A percentile compares a stretch with the other conserved stretches of the same genome.
phyloP scores from a whole-genome alignment of 2,329 filamentous ascomycete genomes.

The Microdochium bolleyi region DNA sequence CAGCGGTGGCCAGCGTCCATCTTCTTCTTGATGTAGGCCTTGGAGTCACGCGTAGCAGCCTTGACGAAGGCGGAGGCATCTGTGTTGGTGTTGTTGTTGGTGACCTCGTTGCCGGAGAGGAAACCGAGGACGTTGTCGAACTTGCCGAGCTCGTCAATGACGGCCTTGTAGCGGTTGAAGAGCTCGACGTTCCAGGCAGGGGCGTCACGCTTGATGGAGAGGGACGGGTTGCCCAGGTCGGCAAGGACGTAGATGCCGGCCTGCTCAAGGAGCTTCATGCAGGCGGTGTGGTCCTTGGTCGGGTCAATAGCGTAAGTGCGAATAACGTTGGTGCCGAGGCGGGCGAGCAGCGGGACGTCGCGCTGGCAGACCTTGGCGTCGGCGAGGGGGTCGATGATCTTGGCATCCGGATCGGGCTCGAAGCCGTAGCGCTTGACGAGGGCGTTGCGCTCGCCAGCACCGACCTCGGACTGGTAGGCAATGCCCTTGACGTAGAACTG shows the following conservation, averaged over 20 bases:
- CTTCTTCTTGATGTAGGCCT: conserved; percentile 67
- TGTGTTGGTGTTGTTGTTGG: conserved; percentile 68
- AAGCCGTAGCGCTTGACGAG: conserved; percentile 35
- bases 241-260: conserved; percentile 73
- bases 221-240: conserved; percentile 61
- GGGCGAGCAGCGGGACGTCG: conserved; percentile 60
- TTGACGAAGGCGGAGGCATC: conserved; percentile 71
- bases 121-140: conserved; percentile 75
- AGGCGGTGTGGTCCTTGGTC: conserved; percentile 54
- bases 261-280: conserved; percentile 61
- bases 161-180: conserved; percentile 61
- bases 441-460: conserved; percentile 28
- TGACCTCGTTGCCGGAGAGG: conserved; percentile 78
- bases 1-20: conserved; percentile 45
- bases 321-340: conserved; percentile 66
- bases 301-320: conserved; percentile 73
- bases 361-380: conserved; percentile 55
- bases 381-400: conserved; percentile 52
- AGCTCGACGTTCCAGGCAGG: conserved; percentile 62
- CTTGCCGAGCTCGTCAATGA: conserved; percentile 60
- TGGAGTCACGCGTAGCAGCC: conserved; percentile 72
- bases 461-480: conserved; percentile 64
- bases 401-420: conserved; percentile 17
- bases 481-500: conserved; percentile 61
- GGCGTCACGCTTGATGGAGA: conserved; percentile 62